Base-by-base conservation (phyloP, 2,329 filamentous ascomycete genomes). In the Aspergillus sp. region DNA sequence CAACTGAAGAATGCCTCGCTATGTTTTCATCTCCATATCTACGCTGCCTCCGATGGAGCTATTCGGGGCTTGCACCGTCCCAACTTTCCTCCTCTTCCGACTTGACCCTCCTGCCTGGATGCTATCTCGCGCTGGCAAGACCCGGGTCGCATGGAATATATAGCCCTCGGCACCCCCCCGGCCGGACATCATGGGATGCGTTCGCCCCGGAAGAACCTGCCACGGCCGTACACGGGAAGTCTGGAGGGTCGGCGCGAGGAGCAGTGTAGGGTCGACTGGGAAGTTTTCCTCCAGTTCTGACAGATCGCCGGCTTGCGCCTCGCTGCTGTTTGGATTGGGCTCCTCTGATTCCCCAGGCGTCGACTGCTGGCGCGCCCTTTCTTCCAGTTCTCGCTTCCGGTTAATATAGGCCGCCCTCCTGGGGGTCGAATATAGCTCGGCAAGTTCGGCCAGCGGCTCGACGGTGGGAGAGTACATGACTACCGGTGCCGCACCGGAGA, bases 141-240 rank as follows among this genome's bases (percentile, higher is more conserved):
- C 86, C 45, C 79, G 75, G 55, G 82, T 84, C 0, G 74, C 89
- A 16, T 86, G 89, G 45, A 96, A 86, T 3, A 98, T 57, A 57
- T 85, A 98, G 0, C 91, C 91, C 52, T 96, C 89, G 0, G 86
- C 78, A 1, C 89, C 89, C 13, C 91, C 91, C 25, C 75, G 73
- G 24, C 78, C 78, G 38, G 84, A 94, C 91, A 98, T 98, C 34
- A 93, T 61, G 5, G 91, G 91, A 63, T 98, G 91, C 32, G 91
- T 96, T 33, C 91, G 69, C 1, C 86, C 84, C 0, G 91, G 91
- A 29, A 98, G 60, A 2, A 95, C 88, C 65, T 98, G 91, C 84
- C 86, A 96, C 33, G 75, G 70, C 40, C 82, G 72, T 4, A 82
- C 79, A 10, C 85, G 71, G 29, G 80, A 83, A 2, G 80, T 91